Evolutionary conservation across 768 basidiomycete genomes (phyloP), one percentile per base, ranked within the genome.

Genomic region (Amanita polypyramis): DNA sequence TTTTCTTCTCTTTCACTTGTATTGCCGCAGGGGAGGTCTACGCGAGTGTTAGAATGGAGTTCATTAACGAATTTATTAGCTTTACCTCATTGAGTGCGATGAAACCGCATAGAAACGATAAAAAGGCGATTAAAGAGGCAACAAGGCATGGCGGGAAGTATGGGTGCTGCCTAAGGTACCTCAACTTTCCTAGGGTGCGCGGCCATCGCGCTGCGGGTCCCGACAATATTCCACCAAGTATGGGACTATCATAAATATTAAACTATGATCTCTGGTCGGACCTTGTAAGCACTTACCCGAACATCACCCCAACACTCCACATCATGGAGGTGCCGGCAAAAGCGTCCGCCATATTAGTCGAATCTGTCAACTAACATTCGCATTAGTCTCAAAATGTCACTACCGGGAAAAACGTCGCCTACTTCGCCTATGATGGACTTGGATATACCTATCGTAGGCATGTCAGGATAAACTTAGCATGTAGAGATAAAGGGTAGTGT

Each of bases 291-390:
- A 19, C 62, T 17, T 38, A 68, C 65, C 56, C 67, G 7, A 62
- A 44, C 1, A 64, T 68, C 0, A 53, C 47, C 0, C 65, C 67
- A 10, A 62, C 5, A 32, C 60, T 63, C 68, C 67, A 69, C 49
- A 64, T 61, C 11, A 68, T 50, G 7, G 64, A 65, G 30, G 61
- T 57, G 11, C 63, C 47, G 0, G 65, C 61, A 49, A 61, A 67
- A 0, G 68, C 69, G 45, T 69, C 66, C 1, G 63, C 67, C 14
- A 65, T 59, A 53, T 70, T 71, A 6, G 70, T 64, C 10, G 57
- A 44, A 48, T 69, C 68, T 1, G 66, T 68, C 9, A 66, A 69
- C 75, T 3, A 70, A 57, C 1, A 8, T 27, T 27, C 25, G 7
- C 3, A 5, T 15, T 34, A 11, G n/a, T 45, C 7, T 33, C 75